Percentiles rank a stretch among this genome's conserved stretches.
Conservation (phyloP, 176 grass and related monocot genomes). For the Bromus sterilis region DNA sequence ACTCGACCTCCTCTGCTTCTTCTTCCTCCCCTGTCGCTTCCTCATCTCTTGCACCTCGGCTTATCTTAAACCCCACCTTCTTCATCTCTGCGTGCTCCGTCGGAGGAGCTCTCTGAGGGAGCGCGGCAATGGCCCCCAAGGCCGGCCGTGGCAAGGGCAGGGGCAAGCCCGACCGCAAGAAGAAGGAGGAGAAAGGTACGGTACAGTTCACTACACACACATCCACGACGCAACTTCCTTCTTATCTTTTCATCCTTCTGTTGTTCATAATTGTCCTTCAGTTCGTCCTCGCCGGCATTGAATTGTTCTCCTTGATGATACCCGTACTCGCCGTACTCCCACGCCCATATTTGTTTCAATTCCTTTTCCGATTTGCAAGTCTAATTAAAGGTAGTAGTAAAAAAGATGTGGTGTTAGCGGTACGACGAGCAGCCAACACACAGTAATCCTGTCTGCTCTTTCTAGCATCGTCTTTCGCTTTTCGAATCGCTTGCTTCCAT, state of each 20-base stretch:
- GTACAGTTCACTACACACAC: no score
- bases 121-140: slow-evolving; percentile 77
- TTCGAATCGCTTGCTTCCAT: background rate
- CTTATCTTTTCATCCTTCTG: no score
- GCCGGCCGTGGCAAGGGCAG: slow-evolving; percentile 72
- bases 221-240: background rate
- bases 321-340: background rate
- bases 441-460: background rate
- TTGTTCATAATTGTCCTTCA: background rate
- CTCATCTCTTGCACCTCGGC: background rate
- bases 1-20: background rate
- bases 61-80: background rate
- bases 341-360: background rate
- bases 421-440: no score
- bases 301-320: background rate
- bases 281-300: background rate
- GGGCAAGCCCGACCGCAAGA: slow-evolving; percentile 78
- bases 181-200: slow-evolving; percentile 95
- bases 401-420: background rate
- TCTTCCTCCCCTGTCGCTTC: background rate
- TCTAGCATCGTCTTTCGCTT: background rate
- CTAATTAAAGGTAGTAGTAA: background rate
- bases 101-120: background rate
- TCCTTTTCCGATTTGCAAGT: background rate
- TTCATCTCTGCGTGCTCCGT: background rate